Evolutionary conservation across 2,329 filamentous ascomycete genomes (phyloP).

Genomic region (Xylaria arbuscula): DNA sequence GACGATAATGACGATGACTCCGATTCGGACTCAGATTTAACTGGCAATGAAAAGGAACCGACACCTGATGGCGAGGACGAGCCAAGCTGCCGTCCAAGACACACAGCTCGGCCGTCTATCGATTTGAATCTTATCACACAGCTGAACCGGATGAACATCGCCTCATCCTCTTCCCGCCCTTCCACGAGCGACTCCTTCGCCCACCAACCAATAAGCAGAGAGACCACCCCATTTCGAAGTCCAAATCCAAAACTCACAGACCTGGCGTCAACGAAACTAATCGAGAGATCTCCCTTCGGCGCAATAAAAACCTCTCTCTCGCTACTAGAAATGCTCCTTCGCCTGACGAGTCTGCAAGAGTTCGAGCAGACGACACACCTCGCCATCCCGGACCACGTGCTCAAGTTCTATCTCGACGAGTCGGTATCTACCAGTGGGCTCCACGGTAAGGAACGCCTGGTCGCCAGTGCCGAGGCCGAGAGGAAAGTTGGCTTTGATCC

Average conservation of each 20-base stretch:
- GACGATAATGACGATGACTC: slow-evolving; percentile 55
- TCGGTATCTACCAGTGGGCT: slow-evolving; percentile 63
- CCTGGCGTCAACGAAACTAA: slow-evolving; percentile 45
- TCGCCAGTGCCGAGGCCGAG: slow-evolving; percentile 59
- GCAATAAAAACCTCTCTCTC: slow-evolving; percentile 71
- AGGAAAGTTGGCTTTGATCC: slow-evolving; percentile 66
- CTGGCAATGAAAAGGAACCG: slow-evolving; percentile 35
- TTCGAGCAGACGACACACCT: slow-evolving; percentile 91
- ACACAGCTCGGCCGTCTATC: slow-evolving; percentile 39
- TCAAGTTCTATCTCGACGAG: slow-evolving; percentile 84
- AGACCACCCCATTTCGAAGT: background rate
- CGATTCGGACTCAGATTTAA: slow-evolving; percentile 40
- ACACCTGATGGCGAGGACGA: slow-evolving; percentile 28
- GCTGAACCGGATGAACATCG: slow-evolving; percentile 59
- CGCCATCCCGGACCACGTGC: slow-evolving; percentile 87
- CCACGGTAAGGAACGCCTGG: slow-evolving; percentile 58
- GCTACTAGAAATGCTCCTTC: slow-evolving; percentile 87
- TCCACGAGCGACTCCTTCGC: slow-evolving; percentile 38
- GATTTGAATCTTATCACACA: slow-evolving; percentile 49
- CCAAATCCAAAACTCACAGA: slow-evolving; percentile 3
- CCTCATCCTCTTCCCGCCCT: slow-evolving; percentile 40
- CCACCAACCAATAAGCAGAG: slow-evolving; percentile 17
- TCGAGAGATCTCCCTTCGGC: slow-evolving; percentile 61
- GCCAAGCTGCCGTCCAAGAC: slow-evolving; percentile 31
- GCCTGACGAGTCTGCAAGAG: slow-evolving; percentile 87